phyloP scores from a whole-genome alignment of 345 rosid genomes.

The Microthlaspi erraticum region DNA sequence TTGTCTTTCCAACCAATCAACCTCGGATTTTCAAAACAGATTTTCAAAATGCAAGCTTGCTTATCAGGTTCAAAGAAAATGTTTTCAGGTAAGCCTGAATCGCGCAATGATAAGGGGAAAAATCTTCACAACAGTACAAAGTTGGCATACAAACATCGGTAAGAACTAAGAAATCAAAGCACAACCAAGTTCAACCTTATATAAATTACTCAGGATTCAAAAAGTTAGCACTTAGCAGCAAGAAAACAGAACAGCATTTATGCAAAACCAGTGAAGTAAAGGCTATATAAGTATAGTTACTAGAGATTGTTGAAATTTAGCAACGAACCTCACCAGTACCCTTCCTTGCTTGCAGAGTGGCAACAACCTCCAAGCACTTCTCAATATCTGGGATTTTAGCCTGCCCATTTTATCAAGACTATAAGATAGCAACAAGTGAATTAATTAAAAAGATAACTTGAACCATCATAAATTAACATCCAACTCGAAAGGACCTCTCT shows the following conservation, averaged over 20 bases:
- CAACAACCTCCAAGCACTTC: constrained; percentile 87
- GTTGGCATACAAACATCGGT: background rate
- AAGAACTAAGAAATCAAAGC: constrained; percentile 12
- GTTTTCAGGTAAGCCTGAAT: background rate
- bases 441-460: background rate
- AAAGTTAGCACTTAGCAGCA: background rate
- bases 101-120: background rate
- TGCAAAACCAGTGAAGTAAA: background rate
- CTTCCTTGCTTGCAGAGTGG: constrained; percentile 83
- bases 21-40: background rate
- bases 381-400: constrained; percentile 93
- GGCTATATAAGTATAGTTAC: background rate
- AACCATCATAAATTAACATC: background rate
- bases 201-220: background rate
- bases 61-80: background rate
- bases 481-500: background rate
- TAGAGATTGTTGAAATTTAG: constrained; percentile 9
- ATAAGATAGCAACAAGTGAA: background rate
- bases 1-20: constrained; percentile 7
- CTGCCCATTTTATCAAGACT: constrained; percentile 41
- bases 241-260: background rate
- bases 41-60: constrained; percentile 8
- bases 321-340: constrained; percentile 82
- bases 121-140: constrained; percentile 2
- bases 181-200: constrained; percentile 13